Base-by-base conservation (phyloP, 495 filamentous ascomycete genomes). In the Beverwykella pulmonaria region DNA sequence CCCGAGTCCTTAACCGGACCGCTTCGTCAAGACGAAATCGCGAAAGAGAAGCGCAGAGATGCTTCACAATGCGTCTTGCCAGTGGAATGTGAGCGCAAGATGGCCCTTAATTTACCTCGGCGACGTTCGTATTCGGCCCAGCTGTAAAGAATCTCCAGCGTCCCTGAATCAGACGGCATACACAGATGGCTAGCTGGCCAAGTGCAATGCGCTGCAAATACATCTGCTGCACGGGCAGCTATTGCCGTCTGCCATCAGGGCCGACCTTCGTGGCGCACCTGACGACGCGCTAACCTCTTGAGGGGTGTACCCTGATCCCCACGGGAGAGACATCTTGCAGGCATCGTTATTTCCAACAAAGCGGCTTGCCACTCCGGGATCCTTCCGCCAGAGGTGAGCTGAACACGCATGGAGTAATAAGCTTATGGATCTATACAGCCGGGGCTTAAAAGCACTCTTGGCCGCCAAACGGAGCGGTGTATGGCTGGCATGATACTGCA, bases 331-430 rank as follows among this genome's bases (percentile, higher is more conserved):
- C 15, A 10, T 44, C 9, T 44, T 44, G 39, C 39, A 14, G 6
- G 39, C 39, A 44, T 9, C 39, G 17, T 7, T 44, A 44, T 44
- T 30, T 55, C 53, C 53, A 29, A 12, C 15, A 23, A 25, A 19
- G 32, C 29, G 55, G 32, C 19, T 55, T 55, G 53, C 53, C 53
- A 55, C 53, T 9, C 25, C 39, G 39, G 39, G 8, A 44, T 44
- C 39, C 23, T 59, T 53, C 41, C 19, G 17, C 46, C 23, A 34
- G 8, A 55, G 47, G 36, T 32, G 17, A 61, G 64, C 56, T 52
- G 65, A 59, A 46, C 6, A 29, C 22, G 36, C 36, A 61, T 57
- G 65, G 65, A 68, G 53, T 61, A 69, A 64, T 69, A 69, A 69
- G 67, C 67, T 64, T 69, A 69, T 69, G 53, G 61, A 48, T 69